Evolutionary conservation across 2,329 filamentous ascomycete species (phyloP), one percentile per base, ranked within the genome.

Genomic region (Neonectria neomacrospora): DNA sequence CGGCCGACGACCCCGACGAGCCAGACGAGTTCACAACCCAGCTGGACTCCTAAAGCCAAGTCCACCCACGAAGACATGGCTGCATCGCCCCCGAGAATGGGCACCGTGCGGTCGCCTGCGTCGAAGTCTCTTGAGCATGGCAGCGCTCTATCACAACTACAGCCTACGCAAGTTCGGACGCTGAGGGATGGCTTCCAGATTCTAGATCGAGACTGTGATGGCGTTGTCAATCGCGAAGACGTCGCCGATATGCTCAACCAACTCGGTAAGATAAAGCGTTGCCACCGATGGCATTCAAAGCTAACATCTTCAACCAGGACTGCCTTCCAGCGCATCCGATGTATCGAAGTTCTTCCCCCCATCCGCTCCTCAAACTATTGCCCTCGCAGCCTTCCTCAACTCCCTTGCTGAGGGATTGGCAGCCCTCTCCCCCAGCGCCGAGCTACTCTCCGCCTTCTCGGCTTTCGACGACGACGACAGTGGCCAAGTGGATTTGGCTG

Each of bases 401-500:
- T 90, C 90, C 1, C 83, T 99, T 2, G 92, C 94, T 1, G 86
- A 88, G 10, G 86, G 92, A 2, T 83, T 98, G 3, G 87, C 88
- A 1, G 86, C 89, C 0, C 83, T 98, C 18, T 96, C 93, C 1
- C 90, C 92, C 0, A 87, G 89, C 22, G 86, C 88, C 16, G 96
- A 99, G 75, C 85, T 99, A 10, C 82, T 93, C 20, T 95, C 94
- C 1, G 96, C 96, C 0, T 95, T 99, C 70, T 93, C 93, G 2
- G 96, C 96, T 0, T 98, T 98, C 75, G 96, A 99, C 74, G 92
- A 97, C 66, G 94, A 97, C 67, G 96, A 99, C 76, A 96, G 92
- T 72, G 96, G 96, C 3, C 94, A 97, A 78, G 89, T 98, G 41
- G 94, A 98, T 75, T 81, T 97, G 20, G 86, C 82, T 0, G 93